These are phyloP conservation scores for Chytriomyces sp. DNA, from an alignment of 192 early-diverging fungal species.

Conservation along the genomic window DNA sequence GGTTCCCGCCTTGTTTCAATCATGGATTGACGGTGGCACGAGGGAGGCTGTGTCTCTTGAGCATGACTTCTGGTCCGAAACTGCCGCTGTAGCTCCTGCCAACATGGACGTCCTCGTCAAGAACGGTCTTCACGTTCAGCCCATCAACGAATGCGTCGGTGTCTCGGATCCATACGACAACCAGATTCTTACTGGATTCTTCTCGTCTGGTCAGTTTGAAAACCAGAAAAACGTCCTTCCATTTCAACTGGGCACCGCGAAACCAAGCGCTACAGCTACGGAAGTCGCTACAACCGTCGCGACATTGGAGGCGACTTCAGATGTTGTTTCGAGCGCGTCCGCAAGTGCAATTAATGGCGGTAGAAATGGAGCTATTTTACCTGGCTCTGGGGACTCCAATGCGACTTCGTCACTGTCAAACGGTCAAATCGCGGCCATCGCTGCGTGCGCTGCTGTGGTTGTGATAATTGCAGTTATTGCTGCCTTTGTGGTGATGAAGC, in stretches of 20 bases:
- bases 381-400: too few relatives aligned
- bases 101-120: constrained; percentile 5
- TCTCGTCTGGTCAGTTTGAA: constrained; percentile 15
- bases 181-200: not conserved
- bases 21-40: constrained; percentile 1
- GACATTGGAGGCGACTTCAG: not conserved
- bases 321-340: not conserved
- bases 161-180: not conserved
- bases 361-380: too few relatives aligned
- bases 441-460: too few relatives aligned
- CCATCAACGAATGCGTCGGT: not conserved
- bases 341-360: too few relatives aligned
- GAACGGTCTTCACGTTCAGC: not conserved
- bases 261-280: not conserved
- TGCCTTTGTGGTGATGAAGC: too few relatives aligned
- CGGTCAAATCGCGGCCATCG: too few relatives aligned
- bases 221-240: not conserved
- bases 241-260: not conserved
- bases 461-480: too few relatives aligned
- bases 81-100: not conserved
- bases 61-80: constrained; percentile 7
- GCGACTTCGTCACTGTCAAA: too few relatives aligned
- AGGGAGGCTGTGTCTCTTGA: not conserved
- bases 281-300: not conserved
- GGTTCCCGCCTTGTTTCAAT: not conserved